Evolutionary conservation across 768 basidiomycete genomes (phyloP), one percentile per base, ranked within the genome.

Genomic region (Strobilomyces echinocephalus): DNA sequence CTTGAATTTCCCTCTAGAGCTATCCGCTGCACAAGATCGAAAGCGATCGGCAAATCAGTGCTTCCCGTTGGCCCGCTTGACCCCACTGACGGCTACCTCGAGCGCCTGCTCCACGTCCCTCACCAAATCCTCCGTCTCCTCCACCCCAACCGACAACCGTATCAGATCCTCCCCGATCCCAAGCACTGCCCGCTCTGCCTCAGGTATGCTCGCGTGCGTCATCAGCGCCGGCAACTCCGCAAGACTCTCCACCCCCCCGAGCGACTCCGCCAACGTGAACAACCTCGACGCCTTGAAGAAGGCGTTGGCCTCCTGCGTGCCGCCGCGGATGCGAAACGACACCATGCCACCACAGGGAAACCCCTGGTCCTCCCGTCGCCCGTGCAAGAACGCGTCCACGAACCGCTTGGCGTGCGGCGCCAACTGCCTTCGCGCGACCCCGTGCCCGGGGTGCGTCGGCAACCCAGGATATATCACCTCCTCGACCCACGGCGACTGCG

Each of bases 301-400:
- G 54, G 62, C 73, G 47, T 85, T 79, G 3, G 89, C 86, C 57
- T 79, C 76, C 43, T 55, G 63, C 28, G 72, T 67, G 1, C 82
- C 78, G n/a, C 78, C 73, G 38, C 73, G 69, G 46, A 87, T 78
- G 2, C 82, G 72, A 72, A 87, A 85, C 5, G 85, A 83, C 49
- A 98, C 79, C 86, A 97, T 93, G 6, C 95, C 95, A 9, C 90
- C 87, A 65, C 84, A 93, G 0, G 94, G 93, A 73, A 97, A 88
- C 91, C 8, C 45, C 3, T 16, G 43, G 0, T 12, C 43, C 1
- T 69, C 66, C 53, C 70, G 54, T 56, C 63, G 60, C 54, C 60
- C 70, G 56, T 62, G 52, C 3, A 34, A 69, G 24, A 77, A 60
- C 16, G 56, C 64, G 38, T 81, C 73, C 18, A 88, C 76, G 63